Conservation (phyloP, 1,284 basidiomycete species). For the Takashimella koratensis region DNA sequence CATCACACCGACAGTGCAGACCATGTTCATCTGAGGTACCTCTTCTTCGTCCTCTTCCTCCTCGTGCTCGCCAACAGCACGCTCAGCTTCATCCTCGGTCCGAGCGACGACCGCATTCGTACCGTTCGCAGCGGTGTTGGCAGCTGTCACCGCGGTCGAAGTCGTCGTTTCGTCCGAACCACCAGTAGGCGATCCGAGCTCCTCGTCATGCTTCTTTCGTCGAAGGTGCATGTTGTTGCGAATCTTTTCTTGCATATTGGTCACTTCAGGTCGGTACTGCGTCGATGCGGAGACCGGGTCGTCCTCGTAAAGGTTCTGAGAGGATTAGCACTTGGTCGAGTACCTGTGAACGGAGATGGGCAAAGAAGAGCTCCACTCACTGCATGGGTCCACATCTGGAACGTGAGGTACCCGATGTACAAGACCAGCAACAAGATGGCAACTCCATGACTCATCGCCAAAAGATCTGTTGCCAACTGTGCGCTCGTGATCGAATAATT, state of each 20-base stretch:
- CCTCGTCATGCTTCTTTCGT: constrained; percentile 17
- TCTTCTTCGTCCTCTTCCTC: constrained; percentile 48
- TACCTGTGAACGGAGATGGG: too few species aligned
- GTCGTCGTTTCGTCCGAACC: not conserved
- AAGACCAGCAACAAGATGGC: constrained; percentile 70
- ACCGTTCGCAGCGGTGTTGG: constrained; percentile 2
- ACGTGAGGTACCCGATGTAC: constrained; percentile 69
- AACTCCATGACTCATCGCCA: constrained; percentile 73
- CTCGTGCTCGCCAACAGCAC: not conserved
- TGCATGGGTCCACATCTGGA: constrained; percentile 82
- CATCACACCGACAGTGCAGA: constrained; percentile 50
- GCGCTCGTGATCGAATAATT: constrained; percentile 7
- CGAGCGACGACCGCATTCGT: constrained; percentile 5
- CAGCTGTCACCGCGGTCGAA: constrained; percentile 8
- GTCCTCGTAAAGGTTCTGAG: constrained; percentile 58
- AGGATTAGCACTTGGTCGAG: not conserved
- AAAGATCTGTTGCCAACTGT: constrained; percentile 52
- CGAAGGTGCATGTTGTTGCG: constrained; percentile 16
- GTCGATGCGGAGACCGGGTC: constrained; percentile 36
- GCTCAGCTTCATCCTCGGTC: constrained; percentile 3
- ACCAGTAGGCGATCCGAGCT: not conserved
- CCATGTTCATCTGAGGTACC: constrained; percentile 51
- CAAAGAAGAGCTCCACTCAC: too few species aligned
- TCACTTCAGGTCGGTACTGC: constrained; percentile 35
- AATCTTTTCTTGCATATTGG: constrained; percentile 22